Conservation (phyloP, 306 rosid species). For the Mimosa bimucronata region DNA sequence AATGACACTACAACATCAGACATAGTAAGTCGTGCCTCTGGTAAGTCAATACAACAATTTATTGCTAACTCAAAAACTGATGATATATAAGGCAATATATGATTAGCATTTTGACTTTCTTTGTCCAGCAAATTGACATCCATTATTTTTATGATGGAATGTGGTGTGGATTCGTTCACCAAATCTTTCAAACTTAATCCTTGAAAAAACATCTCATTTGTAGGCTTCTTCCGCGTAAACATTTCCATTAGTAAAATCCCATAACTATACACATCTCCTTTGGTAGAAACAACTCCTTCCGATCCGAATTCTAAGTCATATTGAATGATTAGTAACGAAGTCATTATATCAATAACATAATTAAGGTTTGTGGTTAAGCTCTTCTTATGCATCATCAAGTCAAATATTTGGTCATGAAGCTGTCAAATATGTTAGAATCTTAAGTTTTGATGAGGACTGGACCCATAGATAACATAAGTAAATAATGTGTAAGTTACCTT, state of each 20-base stretch:
- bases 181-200: neutral
- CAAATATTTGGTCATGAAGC: too few species aligned
- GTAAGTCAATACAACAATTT: neutral
- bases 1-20: neutral
- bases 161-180: neutral
- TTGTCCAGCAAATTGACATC: neutral
- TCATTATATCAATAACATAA: neutral
- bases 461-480: too few species aligned
- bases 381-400: too few species aligned
- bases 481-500: too few species aligned
- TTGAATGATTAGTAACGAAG: neutral
- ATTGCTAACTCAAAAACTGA: neutral
- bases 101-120: neutral
- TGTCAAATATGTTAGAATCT: too few species aligned
- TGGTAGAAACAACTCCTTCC: neutral
- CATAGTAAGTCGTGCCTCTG: neutral
- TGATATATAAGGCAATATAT: neutral
- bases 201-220: neutral
- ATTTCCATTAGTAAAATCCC: neutral
- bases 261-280: neutral
- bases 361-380: too few species aligned
- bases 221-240: neutral
- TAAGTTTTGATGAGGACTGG: too few species aligned
- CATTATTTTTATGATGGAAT: neutral
- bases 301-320: conserved; percentile 5